Evolutionary conservation across 495 filamentous ascomycete genomes (phyloP).

Genomic region (Tuber brumale): DNA sequence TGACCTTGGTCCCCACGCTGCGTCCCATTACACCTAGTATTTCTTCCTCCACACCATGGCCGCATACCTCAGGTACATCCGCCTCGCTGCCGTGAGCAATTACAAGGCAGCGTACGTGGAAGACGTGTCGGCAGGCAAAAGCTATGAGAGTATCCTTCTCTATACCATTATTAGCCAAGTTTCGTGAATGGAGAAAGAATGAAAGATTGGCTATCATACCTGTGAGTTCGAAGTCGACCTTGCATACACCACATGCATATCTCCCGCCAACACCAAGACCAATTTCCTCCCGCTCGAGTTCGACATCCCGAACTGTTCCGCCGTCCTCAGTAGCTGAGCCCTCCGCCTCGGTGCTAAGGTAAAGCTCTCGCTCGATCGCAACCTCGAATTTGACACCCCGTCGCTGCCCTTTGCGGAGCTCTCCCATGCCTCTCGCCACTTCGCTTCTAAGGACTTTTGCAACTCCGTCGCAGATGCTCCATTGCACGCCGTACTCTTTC

Average conservation of each 20-base stretch:
- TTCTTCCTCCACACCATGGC: conserved; percentile 26
- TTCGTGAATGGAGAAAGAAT: conserved; percentile 43
- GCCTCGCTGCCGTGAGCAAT: conserved; percentile 46
- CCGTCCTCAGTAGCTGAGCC: conserved; percentile 18
- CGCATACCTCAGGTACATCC: conserved; percentile 38
- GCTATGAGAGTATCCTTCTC: conserved; percentile 75
- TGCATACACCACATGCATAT: conserved; percentile 39
- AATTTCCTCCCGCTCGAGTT: conserved; percentile 33
- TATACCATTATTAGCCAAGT: conserved; percentile 42
- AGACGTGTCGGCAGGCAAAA: conserved; percentile 87
- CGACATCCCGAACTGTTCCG: conserved; percentile 14
- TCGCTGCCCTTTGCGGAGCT: conserved; percentile 65
- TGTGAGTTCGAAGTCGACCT: conserved; percentile 31
- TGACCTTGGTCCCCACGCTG: conserved; percentile 80
- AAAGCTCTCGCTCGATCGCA: conserved; percentile 37
- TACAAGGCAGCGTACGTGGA: conserved; percentile 72
- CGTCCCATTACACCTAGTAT: conserved; percentile 45
- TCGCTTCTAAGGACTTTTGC: conserved; percentile 80
- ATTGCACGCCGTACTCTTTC: conserved; percentile 87
- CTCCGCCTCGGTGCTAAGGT: conserved; percentile 15
- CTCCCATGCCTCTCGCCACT: conserved; percentile 74
- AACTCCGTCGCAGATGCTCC: conserved; percentile 81
- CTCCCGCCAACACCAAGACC: conserved; percentile 43
- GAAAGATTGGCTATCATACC: conserved; percentile 44
- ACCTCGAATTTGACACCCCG: conserved; percentile 87